These are phyloP conservation scores for Eucalyptus polyanthemos DNA, from an alignment of 345 rosid species.

Conservation along the genomic window DNA sequence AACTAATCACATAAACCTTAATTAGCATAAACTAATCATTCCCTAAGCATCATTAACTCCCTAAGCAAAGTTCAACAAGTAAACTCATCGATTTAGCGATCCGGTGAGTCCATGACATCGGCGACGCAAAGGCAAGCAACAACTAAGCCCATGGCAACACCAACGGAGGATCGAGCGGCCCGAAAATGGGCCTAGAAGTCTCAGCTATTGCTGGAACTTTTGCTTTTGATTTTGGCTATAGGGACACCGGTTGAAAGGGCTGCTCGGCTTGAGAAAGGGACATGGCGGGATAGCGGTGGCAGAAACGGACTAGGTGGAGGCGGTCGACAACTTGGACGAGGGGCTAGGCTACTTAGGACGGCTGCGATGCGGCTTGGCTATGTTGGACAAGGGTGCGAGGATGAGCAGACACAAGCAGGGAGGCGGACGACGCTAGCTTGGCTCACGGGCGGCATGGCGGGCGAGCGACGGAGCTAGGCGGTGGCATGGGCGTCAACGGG, in stretches of 20 bases:
- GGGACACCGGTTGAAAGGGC: too few relatives aligned
- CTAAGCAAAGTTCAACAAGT: too few relatives aligned
- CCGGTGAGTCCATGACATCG: too few relatives aligned
- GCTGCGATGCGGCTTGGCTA: fast-evolving
- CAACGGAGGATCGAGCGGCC: fast-evolving
- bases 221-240: fast-evolving
- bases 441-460: fast-evolving
- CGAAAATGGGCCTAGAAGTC: too few relatives aligned
- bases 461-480: fast-evolving
- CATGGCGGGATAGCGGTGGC: too few relatives aligned
- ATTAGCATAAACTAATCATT: too few relatives aligned
- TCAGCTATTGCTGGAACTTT: too few relatives aligned
- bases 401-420: fast-evolving
- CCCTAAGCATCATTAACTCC: too few relatives aligned
- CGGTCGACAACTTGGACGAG: fast-evolving
- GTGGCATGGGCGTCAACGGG: fast-evolving
- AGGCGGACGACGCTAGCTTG: fast-evolving
- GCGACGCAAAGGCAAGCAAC: too few relatives aligned
- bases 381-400: fast-evolving
- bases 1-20: too few relatives aligned
- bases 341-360: fast-evolving
- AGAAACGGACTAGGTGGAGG: fast-evolving
- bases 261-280: fast-evolving
- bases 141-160: too few relatives aligned
- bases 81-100: too few relatives aligned